Evolutionary conservation across 116 monocot species (phyloP), one percentile per base, ranked within the genome.

Genomic region (Cymodocea nodosa): DNA sequence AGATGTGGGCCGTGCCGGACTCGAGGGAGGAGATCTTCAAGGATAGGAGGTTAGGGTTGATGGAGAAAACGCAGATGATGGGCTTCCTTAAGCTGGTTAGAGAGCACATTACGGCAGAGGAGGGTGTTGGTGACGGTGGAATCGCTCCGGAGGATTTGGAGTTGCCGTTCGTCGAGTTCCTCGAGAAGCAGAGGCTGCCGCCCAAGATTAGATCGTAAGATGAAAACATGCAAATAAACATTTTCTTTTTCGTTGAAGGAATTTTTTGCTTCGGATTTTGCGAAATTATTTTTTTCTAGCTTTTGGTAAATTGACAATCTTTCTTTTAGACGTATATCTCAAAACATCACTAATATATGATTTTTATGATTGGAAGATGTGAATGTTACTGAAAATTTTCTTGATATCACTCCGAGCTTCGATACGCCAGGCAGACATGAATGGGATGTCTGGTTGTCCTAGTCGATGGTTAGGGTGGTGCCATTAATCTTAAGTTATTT

Each of bases 11-110:
- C 3, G 97, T 98, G 60, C 97, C 91, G 30, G 89, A 91, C 66
- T 98, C 97, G 60, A 76, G 92, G 80, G 82, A 88, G 73, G 84
- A 78, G 15, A 82, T 98, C 51, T 98, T 98, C 53, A 81, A 65
- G 71, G 97, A 98, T 35, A 71, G 56, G 76, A 86, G 65, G 44
- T 71, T 98, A 16, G 76, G 77, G 5, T 70, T 88, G 51, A 78
- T 56, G 15, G 97, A 98, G 84, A 98, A 89, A 79, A 82, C 71
- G 35, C 68, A 71, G 77, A 80, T 91, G 84, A 79, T 75, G 80
- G 72, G 64, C 80, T 88, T 98, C 63, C 67, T 91, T 48, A 82
- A 80, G 82, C 20, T 86, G 63, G 86, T 91, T 59, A 75, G 71
- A 73, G 79, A 17, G 25, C 82, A 88, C 70, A 80, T 89, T 51